Evolutionary conservation across 1,139 yeast genomes (phyloP).

Genomic region (Zygosaccharomyces pseudobailii): DNA sequence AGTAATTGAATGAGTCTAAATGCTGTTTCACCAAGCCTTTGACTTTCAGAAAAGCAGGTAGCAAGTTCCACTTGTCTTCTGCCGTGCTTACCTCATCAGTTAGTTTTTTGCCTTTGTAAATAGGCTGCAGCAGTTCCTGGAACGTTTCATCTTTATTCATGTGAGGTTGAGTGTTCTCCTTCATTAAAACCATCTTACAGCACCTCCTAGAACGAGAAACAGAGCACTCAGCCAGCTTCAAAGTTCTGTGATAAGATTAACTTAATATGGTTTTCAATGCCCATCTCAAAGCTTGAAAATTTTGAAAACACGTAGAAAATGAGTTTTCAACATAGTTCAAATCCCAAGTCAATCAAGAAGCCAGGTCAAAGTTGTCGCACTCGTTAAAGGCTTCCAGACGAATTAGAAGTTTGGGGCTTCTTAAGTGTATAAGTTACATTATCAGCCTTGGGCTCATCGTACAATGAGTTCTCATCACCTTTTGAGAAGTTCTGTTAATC

Average conservation of each 20-base stretch:
- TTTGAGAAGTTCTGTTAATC: conserved; percentile 76
- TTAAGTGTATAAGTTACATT: background rate
- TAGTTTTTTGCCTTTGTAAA: conserved; percentile 77
- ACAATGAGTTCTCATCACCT: conserved; percentile 22
- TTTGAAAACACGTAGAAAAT: conserved; percentile 1
- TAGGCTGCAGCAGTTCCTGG: conserved; percentile 71
- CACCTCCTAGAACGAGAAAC: background rate
- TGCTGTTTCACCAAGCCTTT: conserved; percentile 97
- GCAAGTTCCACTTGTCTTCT: conserved; percentile 89
- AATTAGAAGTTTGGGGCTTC: background rate
- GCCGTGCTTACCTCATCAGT: conserved; percentile 89
- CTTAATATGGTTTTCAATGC: background rate
- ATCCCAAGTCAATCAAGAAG: background rate
- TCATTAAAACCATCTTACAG: conserved; percentile 8
- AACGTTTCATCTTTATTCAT: conserved; percentile 48
- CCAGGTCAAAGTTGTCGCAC: background rate
- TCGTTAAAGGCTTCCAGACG: background rate
- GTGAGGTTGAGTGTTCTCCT: conserved; percentile 9
- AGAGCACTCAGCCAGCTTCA: background rate
- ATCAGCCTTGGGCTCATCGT: background rate
- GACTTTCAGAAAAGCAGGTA: conserved; percentile 93
- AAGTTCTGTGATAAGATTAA: background rate
- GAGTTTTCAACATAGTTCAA: conserved; percentile 1
- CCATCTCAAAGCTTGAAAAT: conserved; percentile 1
- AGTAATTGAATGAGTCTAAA: conserved; percentile 92